phyloP scores from a whole-genome alignment of 345 rosid species.

The Litchi chinensis region DNA sequence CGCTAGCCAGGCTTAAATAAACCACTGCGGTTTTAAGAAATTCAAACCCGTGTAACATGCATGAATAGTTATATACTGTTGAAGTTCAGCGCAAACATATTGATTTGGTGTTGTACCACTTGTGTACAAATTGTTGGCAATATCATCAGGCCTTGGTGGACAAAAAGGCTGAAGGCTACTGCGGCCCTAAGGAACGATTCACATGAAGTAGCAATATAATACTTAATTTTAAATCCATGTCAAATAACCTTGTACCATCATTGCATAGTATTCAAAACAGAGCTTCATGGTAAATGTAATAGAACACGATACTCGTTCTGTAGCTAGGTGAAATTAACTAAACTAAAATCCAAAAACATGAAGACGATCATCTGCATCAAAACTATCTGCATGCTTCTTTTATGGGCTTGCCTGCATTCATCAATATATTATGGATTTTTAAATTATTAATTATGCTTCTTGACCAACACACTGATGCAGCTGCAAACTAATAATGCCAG shows the following conservation, averaged over 20 bases:
- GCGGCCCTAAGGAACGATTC: conserved; percentile 53
- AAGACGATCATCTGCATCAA: neutral
- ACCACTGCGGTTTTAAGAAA: too few species aligned
- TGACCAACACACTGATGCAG: neutral
- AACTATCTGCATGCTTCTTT: neutral
- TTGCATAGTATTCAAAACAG: neutral
- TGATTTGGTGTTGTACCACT: conserved; percentile 74
- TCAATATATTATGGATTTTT: neutral
- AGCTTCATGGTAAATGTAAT: neutral
- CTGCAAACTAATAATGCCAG: conserved; percentile 6
- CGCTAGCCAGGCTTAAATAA: too few species aligned
- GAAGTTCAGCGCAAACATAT: too few species aligned
- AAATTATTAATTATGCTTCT: neutral
- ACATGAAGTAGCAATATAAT: conserved; percentile 20
- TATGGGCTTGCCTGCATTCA: neutral
- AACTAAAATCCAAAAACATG: neutral
- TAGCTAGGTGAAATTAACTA: neutral
- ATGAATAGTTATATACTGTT: too few species aligned
- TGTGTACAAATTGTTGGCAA: conserved; percentile 88
- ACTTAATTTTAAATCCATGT: neutral
- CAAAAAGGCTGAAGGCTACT: conserved; percentile 61
- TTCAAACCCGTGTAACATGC: too few species aligned
- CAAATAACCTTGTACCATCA: neutral
- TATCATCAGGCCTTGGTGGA: conserved; percentile 63
- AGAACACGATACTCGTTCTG: neutral